Base-by-base conservation (phyloP, 2,329 filamentous ascomycete species). In the Tolypocladium cylindrosporum region DNA sequence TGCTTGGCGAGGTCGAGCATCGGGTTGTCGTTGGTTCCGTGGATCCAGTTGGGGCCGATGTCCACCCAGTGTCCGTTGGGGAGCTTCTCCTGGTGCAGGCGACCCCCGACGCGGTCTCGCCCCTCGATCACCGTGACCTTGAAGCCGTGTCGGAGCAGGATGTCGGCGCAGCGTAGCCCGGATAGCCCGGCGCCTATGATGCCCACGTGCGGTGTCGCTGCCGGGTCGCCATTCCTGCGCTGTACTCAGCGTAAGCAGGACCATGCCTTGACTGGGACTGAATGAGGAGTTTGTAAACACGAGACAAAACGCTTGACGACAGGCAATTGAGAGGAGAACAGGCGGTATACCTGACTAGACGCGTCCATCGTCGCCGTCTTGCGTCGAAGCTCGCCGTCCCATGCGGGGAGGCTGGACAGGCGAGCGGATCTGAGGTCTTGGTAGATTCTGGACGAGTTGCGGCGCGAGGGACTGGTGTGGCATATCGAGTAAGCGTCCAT, bases 31-130 rank as follows among this genome's bases (percentile, higher is more conserved):
- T 82, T 75, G 7, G 86, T 89, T 40, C 88, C 88, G 60, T 91
- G 88, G 55, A 91, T 89, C 88, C 88, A 91, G 65, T 91, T 91
- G n/a, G 88, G 86, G 0, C 88, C 88, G 39, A 81, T 70, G 62
- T 85, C 82, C n/a, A 83, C 76, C 9, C 76, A 62, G 37, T 75
- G 72, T 0, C 78, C 78, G 43, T 79, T 80, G 14, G 73, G 70
- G 4, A 85, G 72, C 27, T 66, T 69, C 55, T 75, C 71, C 64
- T 85, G 82, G 57, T 77, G 72, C 37, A 89, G 76, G 39, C 88
- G 79, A 1, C 88, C 88, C 13, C 88, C 88, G 43, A 90, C 67
- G 8, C 88, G 79, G 65, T 86, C 71, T 19, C 88, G 78, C 10
- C 82, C 88, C 68, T 91, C 88, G 21, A 90, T 73, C 14, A 91